Evolutionary conservation across 495 filamentous ascomycete species (phyloP).

Genomic region (Parachaetomium inaequale): DNA sequence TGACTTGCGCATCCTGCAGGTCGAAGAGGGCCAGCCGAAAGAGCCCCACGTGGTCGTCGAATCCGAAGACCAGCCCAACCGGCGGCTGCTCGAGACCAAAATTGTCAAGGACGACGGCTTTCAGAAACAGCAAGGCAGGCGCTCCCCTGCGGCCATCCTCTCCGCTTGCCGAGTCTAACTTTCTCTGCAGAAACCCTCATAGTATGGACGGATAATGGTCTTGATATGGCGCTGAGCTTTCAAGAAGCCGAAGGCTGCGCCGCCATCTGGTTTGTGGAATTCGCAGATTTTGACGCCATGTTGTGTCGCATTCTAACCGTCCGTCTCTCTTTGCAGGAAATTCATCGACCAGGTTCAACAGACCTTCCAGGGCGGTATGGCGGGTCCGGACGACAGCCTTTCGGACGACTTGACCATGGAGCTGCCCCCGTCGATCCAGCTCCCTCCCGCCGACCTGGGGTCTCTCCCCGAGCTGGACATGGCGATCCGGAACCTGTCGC

Average conservation of each 20-base stretch:
- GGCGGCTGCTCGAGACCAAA: conserved; percentile 80
- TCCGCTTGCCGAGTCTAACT: conserved; percentile 23
- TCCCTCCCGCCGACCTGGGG: conserved; percentile 74
- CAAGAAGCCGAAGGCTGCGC: conserved; percentile 95
- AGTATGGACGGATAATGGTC: conserved; percentile 91
- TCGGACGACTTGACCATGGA: conserved; percentile 81
- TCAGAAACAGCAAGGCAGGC: conserved; percentile 94
- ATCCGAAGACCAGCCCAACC: conserved; percentile 84
- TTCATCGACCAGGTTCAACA: conserved; percentile 84
- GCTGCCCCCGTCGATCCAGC: conserved; percentile 57
- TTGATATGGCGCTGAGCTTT: conserved; percentile 97
- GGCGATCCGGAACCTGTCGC: conserved; percentile 70
- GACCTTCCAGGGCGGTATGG: conserved; percentile 42
- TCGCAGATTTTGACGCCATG: conserved; percentile 20
- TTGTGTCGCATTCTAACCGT: conserved; percentile 17
- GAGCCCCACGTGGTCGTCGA: conserved; percentile 87
- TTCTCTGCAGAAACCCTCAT: conserved; percentile 78
- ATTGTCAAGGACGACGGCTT: conserved; percentile 95
- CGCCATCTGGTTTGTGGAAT: conserved; percentile 68
- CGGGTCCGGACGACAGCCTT: conserved; percentile 74
- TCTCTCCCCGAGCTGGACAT: conserved; percentile 80
- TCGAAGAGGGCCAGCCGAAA: conserved; percentile 48
- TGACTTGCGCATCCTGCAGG: conserved; percentile 24
- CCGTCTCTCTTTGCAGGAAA: conserved; percentile 63
- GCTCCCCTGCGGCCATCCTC: not conserved